Base-by-base conservation (phyloP, 331 rosid species). In the Quercus tomentella region DNA sequence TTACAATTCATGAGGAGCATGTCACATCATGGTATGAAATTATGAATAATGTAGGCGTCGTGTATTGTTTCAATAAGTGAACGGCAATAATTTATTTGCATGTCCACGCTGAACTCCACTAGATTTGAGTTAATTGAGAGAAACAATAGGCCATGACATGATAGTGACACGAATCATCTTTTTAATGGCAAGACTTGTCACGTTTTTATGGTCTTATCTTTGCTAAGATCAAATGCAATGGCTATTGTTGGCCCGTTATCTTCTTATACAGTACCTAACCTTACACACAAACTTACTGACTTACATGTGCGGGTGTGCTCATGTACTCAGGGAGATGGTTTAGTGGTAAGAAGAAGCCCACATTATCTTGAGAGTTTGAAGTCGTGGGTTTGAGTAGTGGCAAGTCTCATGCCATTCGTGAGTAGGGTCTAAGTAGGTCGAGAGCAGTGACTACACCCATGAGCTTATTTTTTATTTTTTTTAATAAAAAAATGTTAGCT, bases 11-110 rank as follows among this genome's bases (percentile, higher is more conserved):
- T 5, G 70, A 4, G 70, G 61, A 43, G 25, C 21, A 17, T 58
- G 80, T 61, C 70, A 83, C 65, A 6, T 69, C 35, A 41, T 70
- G 83, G 58, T 71, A 26, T 51, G 41, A 75, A 15, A 80, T 45
- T 71, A 21, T 51, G 41, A 75, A 15, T 66, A 61, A 71, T 14
- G 54, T 1, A 3, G 15, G 54, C 54, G 54, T 49, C 54, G 54
- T 49, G 54, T 12, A 10, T 49, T 49, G 54, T 49, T 49, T 49
- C 54, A 49, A 49, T 49, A 49, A 49, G 54, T 49, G 54, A 49
- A 49, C 4, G 54, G 17, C 54, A 49, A 49, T 49, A 49, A 49
- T 49, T 11, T 49, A 49, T 49, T 57, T 6, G 3, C 63, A 57
- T 57, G 15, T 57, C 63, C 25, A n/a, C 23, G 63, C 12, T 57